Base-by-base conservation (phyloP, 1,284 basidiomycete species). In the Moesziomyces sp. region DNA sequence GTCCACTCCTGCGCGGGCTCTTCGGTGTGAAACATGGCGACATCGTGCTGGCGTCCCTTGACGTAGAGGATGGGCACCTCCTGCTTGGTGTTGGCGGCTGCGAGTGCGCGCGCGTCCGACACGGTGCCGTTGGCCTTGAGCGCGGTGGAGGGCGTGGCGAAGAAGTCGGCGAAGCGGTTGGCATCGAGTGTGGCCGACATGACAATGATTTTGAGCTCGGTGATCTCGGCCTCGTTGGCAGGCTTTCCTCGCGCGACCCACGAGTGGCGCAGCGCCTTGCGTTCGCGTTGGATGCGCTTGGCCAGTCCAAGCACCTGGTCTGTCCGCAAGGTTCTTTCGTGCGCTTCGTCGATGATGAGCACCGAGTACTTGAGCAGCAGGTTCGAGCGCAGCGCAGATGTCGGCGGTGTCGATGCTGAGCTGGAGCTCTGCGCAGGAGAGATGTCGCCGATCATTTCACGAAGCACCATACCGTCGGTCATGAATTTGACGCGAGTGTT, bases 161-260 rank as follows among this genome's bases (percentile, higher is more conserved):
- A 97, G 85, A 97, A 99, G 46, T 87, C 87, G 84, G 92, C 92
- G 84, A 99, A 99, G 69, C 93, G 93, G 65, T 94, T 90, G 0
- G 95, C 94, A 83, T 99, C 95, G 19, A 99, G 88, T 3, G 96
- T 99, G 2, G 96, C 96, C 85, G 92, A 94, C 96, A 98, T 99
- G 79, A 99, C 89, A 21, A 99, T 89, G 52, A 99, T 88, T 84
- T 96, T 98, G 69, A 99, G 88, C 18, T 79, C 84, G 38, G 79
- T 77, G 1, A 78, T 57, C 19, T 69, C 77, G 60, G 75, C 68
- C 62, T 78, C 81, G 75, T 81, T 85, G 24, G 80, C 75, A 45
- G 86, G 69, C 18, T 42, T 53, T 1, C 52, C 67, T 4, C 59
- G 45, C 21, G 76, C 53, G 35, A 76, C 26, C 80, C 79, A 35